A percentile compares a stretch with the other conserved stretches of the same genome.
Evolutionary conservation across 2,329 filamentous ascomycete genomes (phyloP).

Genomic region (Arthrobotrys entomopaga): DNA sequence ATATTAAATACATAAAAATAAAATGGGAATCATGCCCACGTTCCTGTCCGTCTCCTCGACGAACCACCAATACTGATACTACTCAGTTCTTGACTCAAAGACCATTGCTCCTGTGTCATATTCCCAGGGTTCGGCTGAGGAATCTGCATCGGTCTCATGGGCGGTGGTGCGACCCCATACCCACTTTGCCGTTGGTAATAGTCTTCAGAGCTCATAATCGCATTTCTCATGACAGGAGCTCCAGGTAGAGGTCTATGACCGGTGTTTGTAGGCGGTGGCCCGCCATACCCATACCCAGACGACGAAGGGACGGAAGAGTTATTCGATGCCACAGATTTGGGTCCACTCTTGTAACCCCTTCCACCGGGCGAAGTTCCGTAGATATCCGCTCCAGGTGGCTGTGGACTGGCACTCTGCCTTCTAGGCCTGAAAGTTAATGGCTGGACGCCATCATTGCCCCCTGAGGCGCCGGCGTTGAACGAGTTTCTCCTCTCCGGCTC

Average conservation of each 20-base stretch:
- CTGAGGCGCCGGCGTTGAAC: conserved; percentile 13
- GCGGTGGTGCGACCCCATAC: conserved; percentile 5
- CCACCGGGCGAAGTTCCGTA: conserved; percentile 44
- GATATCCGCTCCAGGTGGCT: conserved; percentile 32
- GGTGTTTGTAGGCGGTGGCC: conserved; percentile 4
- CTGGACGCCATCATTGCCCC: conserved; percentile 15
- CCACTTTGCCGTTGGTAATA: conserved; percentile 40
- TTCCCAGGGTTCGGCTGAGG: conserved; percentile 32
- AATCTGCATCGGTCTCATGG: conserved; percentile 23
- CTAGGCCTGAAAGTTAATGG: conserved; percentile 44
- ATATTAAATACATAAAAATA: conserved; percentile 6
- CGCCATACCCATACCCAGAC: conserved; percentile 36
- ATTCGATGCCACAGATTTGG: conserved; percentile 30
- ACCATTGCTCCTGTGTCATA: conserved; percentile 52
- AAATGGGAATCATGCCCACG: conserved; percentile 29
- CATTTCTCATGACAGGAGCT: conserved; percentile 48
- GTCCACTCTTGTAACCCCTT: conserved; percentile 21
- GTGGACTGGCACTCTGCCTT: conserved; percentile 41
- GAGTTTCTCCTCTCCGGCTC: conserved; percentile 56
- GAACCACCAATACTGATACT: conserved; percentile 49
- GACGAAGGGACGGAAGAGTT: conserved; percentile 17
- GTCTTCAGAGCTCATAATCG: conserved; percentile 52
- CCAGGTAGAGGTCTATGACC: conserved; percentile 45
- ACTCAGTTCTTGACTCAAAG: conserved; percentile 52
- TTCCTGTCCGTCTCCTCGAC: conserved; percentile 42